These are phyloP conservation scores for Aspergillus sp. DNA, from an alignment of 2,329 filamentous ascomycete species.

Conservation along the genomic window DNA sequence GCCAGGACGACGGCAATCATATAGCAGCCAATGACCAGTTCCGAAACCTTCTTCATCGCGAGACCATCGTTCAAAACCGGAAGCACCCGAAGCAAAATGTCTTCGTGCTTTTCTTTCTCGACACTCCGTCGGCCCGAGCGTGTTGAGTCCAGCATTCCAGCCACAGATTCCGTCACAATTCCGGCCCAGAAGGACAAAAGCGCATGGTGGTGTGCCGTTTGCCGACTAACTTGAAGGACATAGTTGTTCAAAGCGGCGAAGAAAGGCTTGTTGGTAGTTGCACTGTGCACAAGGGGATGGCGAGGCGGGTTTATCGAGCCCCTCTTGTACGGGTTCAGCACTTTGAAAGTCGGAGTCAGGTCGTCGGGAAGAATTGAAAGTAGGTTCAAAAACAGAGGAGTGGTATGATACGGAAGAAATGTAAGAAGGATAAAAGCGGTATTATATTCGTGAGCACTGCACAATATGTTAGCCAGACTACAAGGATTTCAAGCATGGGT, in stretches of 20 bases:
- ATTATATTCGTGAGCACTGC: constrained; percentile 86
- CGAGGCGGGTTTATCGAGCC: constrained; percentile 72
- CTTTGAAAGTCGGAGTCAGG: constrained; percentile 72
- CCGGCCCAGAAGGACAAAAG: constrained; percentile 89
- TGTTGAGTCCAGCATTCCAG: constrained; percentile 72
- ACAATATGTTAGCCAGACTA: constrained; percentile 9
- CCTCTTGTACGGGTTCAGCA: constrained; percentile 80
- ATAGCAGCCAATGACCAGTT: constrained; percentile 81
- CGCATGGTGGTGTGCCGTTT: constrained; percentile 68
- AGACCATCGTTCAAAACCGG: constrained; percentile 74
- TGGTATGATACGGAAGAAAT: constrained; percentile 88
- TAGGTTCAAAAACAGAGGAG: constrained; percentile 77
- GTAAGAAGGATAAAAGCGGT: constrained; percentile 71
- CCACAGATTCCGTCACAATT: constrained; percentile 77
- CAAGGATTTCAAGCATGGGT: not conserved
- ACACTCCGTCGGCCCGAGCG: constrained; percentile 71
- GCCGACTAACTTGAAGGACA: constrained; percentile 67
- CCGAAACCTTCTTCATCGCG: constrained; percentile 67
- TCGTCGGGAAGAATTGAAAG: constrained; percentile 76
- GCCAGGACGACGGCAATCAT: constrained; percentile 86
- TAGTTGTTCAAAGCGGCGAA: constrained; percentile 73
- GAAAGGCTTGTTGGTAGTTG: constrained; percentile 72
- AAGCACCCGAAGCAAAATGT: constrained; percentile 63
- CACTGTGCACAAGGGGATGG: constrained; percentile 76
- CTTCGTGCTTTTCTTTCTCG: constrained; percentile 76